Evolutionary conservation across 2,329 filamentous ascomycete species (phyloP).

Genomic region (Clonostachys sp.): DNA sequence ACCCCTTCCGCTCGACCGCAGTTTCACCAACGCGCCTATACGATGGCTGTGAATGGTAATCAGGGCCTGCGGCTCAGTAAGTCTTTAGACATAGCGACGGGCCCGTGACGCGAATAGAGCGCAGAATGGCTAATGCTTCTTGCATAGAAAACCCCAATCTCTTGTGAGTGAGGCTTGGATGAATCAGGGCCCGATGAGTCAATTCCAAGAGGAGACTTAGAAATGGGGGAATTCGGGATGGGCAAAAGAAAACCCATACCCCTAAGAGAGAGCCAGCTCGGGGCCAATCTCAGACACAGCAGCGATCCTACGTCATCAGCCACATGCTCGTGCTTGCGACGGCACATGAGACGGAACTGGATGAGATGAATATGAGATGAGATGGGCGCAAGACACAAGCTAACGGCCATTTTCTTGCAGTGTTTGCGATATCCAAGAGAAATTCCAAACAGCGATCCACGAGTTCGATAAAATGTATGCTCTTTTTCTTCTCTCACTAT

Average conservation of each 20-base stretch:
- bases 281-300: too few relatives aligned
- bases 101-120: not conserved
- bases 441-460: conserved; percentile 78
- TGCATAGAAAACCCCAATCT: conserved; percentile 40
- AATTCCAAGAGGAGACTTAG: too few relatives aligned
- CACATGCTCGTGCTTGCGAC: too few relatives aligned
- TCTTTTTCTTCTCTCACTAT: not conserved
- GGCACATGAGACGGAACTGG: too few relatives aligned
- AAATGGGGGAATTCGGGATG: too few relatives aligned
- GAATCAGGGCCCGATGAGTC: not conserved
- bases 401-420: conserved; percentile 35
- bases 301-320: too few relatives aligned
- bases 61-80: conserved; percentile 25
- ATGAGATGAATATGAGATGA: too few relatives aligned
- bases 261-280: too few relatives aligned
- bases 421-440: conserved; percentile 92
- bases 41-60: conserved; percentile 7
- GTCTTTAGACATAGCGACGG: conserved; percentile 2
- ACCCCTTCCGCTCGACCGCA: too few relatives aligned
- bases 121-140: not conserved
- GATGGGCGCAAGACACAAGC: too few relatives aligned
- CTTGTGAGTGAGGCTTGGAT: conserved; percentile 37
- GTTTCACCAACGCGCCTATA: not conserved
- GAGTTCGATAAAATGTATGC: conserved; percentile 78
- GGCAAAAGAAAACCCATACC: too few relatives aligned